These are phyloP conservation scores for Croton setiger DNA, from an alignment of 441 rosid species.

Conservation along the genomic window DNA sequence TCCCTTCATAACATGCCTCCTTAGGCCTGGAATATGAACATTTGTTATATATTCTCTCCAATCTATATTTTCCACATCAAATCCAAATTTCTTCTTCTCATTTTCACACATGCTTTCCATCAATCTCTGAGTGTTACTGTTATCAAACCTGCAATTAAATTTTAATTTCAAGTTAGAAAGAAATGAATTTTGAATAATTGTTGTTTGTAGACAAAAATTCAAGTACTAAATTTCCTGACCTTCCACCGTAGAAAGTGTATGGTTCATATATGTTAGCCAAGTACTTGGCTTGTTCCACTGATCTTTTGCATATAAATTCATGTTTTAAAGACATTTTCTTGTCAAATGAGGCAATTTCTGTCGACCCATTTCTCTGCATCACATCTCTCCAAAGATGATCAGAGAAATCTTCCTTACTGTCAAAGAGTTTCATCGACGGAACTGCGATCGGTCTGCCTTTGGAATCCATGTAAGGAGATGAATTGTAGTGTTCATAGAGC, in stretches of 20 bases:
- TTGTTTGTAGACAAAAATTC: no score
- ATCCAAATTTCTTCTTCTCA: conserved; percentile 66
- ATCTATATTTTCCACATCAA: conserved; percentile 65
- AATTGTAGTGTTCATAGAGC: conserved; percentile 66
- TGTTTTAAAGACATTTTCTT: conserved; percentile 54
- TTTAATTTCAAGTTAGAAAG: neutral
- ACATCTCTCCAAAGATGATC: conserved; percentile 51
- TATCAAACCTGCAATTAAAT: conserved; percentile 59
- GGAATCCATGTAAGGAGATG: conserved; percentile 62
- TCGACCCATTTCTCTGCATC: conserved; percentile 35
- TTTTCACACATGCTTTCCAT: conserved; percentile 76
- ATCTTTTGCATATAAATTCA: conserved; percentile 62
- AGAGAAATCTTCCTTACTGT: conserved; percentile 71
- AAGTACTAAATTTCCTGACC: conserved; percentile 31
- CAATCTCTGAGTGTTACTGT: conserved; percentile 65
- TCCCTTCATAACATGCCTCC: conserved; percentile 78
- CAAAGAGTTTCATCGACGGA: conserved; percentile 72
- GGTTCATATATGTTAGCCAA: conserved; percentile 81
- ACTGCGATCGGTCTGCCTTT: conserved; percentile 74
- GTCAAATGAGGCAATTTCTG: conserved; percentile 34
- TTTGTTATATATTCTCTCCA: conserved; percentile 83
- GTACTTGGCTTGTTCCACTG: conserved; percentile 79
- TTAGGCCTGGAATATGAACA: conserved; percentile 76
- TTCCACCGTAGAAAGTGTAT: conserved; percentile 84
- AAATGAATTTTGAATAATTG: neutral